A percentile compares a stretch with the other conserved stretches of the same genome.
phyloP scores from a whole-genome alignment of 2,329 filamentous ascomycete genomes.

The Ceratocystis diversiconidia region DNA sequence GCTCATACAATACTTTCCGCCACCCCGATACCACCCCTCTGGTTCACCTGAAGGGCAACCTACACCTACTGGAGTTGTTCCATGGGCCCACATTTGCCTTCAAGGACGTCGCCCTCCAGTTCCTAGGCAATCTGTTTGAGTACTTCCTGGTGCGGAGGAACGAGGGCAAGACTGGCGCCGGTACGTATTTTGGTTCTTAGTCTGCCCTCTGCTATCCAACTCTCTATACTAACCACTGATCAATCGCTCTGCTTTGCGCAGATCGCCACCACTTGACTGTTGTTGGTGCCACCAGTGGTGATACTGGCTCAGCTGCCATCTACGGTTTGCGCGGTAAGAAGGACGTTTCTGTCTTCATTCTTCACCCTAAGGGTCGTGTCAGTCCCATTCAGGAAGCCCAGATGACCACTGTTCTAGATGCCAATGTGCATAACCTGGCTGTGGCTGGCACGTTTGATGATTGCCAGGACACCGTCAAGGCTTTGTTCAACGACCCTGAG shows the following conservation, averaged over 20 bases:
- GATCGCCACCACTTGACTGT: conserved; percentile 71
- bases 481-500: conserved; percentile 72
- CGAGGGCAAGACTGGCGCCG: conserved; percentile 46
- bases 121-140: conserved; percentile 90
- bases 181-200: conserved; percentile 23
- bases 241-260: conserved; percentile 21
- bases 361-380: conserved; percentile 81
- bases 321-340: conserved; percentile 91
- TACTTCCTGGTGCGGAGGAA: conserved; percentile 70
- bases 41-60: conserved; percentile 60
- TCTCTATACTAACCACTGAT: conserved; percentile 20
- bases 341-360: conserved; percentile 90
- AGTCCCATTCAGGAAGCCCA: conserved; percentile 88
- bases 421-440: conserved; percentile 83
- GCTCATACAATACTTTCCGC: conserved; percentile 83
- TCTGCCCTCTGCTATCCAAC: not conserved
- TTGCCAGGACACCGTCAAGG: conserved; percentile 94
- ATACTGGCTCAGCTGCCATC: conserved; percentile 88
- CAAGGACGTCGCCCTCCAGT: conserved; percentile 77
- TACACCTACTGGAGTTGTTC: conserved; percentile 86
- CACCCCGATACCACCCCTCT: conserved; percentile 63
- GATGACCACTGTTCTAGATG: conserved; percentile 87
- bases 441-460: conserved; percentile 90
- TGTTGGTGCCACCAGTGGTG: conserved; percentile 73
- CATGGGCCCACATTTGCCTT: conserved; percentile 92